Conservation (phyloP, 495 filamentous ascomycete genomes). For the Talaromyces thailandensis region DNA sequence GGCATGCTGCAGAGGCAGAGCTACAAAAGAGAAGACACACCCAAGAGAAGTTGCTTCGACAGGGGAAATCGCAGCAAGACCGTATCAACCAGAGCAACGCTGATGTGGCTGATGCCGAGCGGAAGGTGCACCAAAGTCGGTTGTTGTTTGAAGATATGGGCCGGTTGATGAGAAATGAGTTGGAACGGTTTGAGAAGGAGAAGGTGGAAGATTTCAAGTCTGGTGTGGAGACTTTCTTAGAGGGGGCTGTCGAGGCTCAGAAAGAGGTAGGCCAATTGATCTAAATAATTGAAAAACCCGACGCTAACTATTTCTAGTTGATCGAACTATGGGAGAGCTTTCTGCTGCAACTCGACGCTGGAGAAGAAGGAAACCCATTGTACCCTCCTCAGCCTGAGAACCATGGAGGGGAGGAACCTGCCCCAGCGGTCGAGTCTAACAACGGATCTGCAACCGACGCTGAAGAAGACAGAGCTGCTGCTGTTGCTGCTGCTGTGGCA, state of each 20-base stretch:
- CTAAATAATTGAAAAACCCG: not conserved
- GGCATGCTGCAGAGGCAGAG: conserved; percentile 83
- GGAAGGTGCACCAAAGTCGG: conserved; percentile 83
- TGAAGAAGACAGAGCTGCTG: conserved; percentile 16
- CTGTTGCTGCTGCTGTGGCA: conserved; percentile 20
- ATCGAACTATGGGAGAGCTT: conserved; percentile 99
- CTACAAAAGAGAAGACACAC: conserved; percentile 73
- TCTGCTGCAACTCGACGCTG: conserved; percentile 86
- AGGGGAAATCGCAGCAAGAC: conserved; percentile 93
- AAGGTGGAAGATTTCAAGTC: conserved; percentile 99
- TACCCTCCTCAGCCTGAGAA: conserved; percentile 40
- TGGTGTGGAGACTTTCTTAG: conserved; percentile 93
- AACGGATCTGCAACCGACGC: conserved; percentile 15
- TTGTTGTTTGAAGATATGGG: conserved; percentile 98
- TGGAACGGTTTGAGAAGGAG: conserved; percentile 91
- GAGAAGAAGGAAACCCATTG: conserved; percentile 76
- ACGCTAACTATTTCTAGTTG: conserved; percentile 45
- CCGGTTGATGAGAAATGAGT: conserved; percentile 76
- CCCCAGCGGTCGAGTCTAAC: not conserved
- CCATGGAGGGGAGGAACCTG: not conserved
- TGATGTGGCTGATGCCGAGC: conserved; percentile 87
- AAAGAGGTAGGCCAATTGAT: conserved; percentile 69
- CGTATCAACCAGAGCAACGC: conserved; percentile 82
- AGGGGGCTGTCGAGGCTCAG: conserved; percentile 93
- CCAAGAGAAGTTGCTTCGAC: conserved; percentile 86